Conservation (phyloP, 2,329 filamentous ascomycete species). For the Sphaerulina musiva region DNA sequence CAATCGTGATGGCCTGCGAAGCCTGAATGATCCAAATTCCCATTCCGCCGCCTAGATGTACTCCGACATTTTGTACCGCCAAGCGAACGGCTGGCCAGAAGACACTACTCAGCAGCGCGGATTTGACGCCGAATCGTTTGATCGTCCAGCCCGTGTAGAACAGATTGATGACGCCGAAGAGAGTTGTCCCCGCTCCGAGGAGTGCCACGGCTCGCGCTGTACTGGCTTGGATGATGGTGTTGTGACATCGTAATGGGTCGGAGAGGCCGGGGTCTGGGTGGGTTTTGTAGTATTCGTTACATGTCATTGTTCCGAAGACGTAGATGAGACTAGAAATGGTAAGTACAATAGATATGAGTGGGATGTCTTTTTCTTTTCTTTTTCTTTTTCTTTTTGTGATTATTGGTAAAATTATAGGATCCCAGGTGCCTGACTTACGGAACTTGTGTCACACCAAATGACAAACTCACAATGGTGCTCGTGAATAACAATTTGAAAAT, state of each 20-base stretch:
- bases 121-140: slow-evolving; percentile 58
- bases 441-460: slow-evolving; percentile 47
- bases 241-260: slow-evolving; percentile 49
- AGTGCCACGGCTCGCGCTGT: slow-evolving; percentile 60
- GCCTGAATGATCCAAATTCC: slow-evolving; percentile 64
- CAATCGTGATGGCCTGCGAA: slow-evolving; percentile 60
- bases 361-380: background rate
- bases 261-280: slow-evolving; percentile 46
- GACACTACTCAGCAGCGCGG: slow-evolving; percentile 57
- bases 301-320: slow-evolving; percentile 65
- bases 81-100: slow-evolving; percentile 60
- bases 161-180: slow-evolving; percentile 62
- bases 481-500: slow-evolving; percentile 49
- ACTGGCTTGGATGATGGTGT: slow-evolving; percentile 56
- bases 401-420: background rate
- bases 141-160: slow-evolving; percentile 62
- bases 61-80: slow-evolving; percentile 57
- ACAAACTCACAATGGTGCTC: slow-evolving; percentile 53
- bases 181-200: slow-evolving; percentile 59
- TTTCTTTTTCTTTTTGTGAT: background rate
- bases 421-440: slow-evolving; percentile 26
- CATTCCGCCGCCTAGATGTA: slow-evolving; percentile 52
- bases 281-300: slow-evolving; percentile 59
- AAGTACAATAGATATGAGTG: background rate
- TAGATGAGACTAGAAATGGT: slow-evolving; percentile 43